These are phyloP conservation scores for Fusarium liriodendri DNA, from an alignment of 2,329 filamentous ascomycete genomes.

Conservation along the genomic window DNA sequence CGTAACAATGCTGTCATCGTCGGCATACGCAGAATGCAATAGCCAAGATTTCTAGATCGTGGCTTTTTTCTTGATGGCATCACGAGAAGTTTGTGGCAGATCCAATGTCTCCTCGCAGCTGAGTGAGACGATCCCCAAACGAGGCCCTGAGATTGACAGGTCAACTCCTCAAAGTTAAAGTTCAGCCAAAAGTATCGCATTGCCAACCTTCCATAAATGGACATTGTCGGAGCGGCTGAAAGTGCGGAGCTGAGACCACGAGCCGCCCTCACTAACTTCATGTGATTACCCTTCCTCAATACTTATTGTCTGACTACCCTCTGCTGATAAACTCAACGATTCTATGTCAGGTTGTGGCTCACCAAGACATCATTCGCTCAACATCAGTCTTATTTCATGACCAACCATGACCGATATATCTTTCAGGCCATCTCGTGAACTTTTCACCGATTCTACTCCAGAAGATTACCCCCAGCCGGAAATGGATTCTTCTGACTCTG, in stretches of 20 bases:
- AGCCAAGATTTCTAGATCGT: not conserved
- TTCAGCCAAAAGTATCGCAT: not conserved
- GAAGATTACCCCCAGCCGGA: not conserved
- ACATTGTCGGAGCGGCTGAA: not conserved
- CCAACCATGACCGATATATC: not conserved
- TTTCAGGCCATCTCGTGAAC: not conserved
- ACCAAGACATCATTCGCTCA: not conserved
- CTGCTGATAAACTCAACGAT: not conserved
- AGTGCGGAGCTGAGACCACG: not conserved
- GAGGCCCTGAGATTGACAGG: not conserved
- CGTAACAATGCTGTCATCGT: not conserved
- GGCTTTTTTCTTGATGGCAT: not conserved
- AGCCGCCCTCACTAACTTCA: not conserved
- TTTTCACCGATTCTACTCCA: not conserved
- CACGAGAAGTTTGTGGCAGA: not conserved
- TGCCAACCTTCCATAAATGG: not conserved
- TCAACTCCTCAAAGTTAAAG: not conserved
- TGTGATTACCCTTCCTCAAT: not conserved
- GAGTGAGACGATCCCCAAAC: not conserved
- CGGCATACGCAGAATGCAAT: not conserved
- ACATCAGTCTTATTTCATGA: not conserved
- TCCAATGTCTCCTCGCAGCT: not conserved
- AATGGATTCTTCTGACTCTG: conserved; percentile 9
- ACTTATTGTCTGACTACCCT: not conserved
- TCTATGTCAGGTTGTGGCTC: not conserved